Evolutionary conservation across 805 yeast species (phyloP).

Genomic region (Diddensiella caesifluorescens): DNA sequence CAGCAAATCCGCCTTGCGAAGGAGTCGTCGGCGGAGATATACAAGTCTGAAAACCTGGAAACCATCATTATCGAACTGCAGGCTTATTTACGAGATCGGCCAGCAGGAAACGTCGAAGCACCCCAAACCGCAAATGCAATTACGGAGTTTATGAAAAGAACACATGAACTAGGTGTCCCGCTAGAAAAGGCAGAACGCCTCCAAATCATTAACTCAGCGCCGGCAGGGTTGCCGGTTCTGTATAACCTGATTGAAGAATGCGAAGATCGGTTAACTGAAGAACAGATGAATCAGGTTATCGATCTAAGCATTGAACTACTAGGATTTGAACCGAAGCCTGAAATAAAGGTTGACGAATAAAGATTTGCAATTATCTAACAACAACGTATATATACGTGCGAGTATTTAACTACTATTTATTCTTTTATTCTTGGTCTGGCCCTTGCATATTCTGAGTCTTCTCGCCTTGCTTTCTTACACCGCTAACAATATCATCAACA

Average conservation of each 20-base stretch:
- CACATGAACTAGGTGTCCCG: constrained; percentile 41
- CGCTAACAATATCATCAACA: constrained; percentile 97
- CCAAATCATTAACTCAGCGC: constrained; percentile 77
- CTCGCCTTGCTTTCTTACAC: constrained; percentile 56
- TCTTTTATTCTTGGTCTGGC: constrained; percentile 8
- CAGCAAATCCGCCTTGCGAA: constrained; percentile 1
- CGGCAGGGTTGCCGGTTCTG: constrained; percentile 71
- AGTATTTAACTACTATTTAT: constrained; percentile 5
- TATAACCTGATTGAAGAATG: constrained; percentile 87
- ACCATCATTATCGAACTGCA: constrained; percentile 34
- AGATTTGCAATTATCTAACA: background rate
- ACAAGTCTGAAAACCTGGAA: constrained; percentile 26
- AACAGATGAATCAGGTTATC: constrained; percentile 54
- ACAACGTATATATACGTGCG: background rate
- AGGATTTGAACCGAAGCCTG: constrained; percentile 30
- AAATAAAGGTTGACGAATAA: constrained; percentile 19
- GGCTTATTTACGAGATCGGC: constrained; percentile 36
- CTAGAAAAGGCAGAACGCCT: constrained; percentile 78
- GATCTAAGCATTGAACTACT: constrained; percentile 44
- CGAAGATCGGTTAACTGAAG: constrained; percentile 75
- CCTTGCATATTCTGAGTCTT: constrained; percentile 10
- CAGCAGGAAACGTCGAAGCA: constrained; percentile 33
- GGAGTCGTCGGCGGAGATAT: background rate
- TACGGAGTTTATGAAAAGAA: constrained; percentile 38
- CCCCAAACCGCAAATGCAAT: constrained; percentile 34